Conservation (phyloP, 192 early-diverging fungal genomes). For the Geosiphon pyriformis region DNA sequence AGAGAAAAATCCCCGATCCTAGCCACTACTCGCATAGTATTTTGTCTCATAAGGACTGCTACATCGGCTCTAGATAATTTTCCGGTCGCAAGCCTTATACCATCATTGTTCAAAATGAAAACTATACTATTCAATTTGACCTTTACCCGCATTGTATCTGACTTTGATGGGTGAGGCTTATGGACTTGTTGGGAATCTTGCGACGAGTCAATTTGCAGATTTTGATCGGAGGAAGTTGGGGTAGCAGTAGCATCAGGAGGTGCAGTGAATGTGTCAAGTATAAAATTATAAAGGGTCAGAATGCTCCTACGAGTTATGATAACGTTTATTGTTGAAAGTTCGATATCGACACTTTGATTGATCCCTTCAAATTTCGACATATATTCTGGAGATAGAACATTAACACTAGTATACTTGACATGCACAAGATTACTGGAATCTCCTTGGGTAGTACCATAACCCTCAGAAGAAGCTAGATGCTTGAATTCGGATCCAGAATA, state of each 20-base stretch:
- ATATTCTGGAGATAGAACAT: slow-evolving; percentile 69
- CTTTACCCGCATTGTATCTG: slow-evolving; percentile 69
- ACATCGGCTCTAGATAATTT: slow-evolving; percentile 70
- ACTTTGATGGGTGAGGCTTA: slow-evolving; percentile 20
- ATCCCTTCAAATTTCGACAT: slow-evolving; percentile 66
- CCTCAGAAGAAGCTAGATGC: slow-evolving; percentile 55
- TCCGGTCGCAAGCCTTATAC: slow-evolving; percentile 65
- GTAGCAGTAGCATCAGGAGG: slow-evolving; percentile 25
- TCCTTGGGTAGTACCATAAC: slow-evolving; percentile 29
- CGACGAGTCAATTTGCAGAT: slow-evolving; percentile 8
- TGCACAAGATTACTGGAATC: slow-evolving; percentile 60
- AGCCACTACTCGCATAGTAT: slow-evolving; percentile 57
- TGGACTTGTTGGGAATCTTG: background rate
- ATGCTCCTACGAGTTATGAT: slow-evolving; percentile 83
- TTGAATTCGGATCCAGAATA: slow-evolving; percentile 46
- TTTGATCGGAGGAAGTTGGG: background rate
- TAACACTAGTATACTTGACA: slow-evolving; percentile 68
- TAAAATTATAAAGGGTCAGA: slow-evolving; percentile 77
- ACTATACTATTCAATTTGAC: slow-evolving; percentile 72
- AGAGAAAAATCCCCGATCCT: slow-evolving; percentile 68
- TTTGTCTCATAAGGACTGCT: slow-evolving; percentile 53
- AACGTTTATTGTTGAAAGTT: slow-evolving; percentile 70
- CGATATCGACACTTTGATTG: slow-evolving; percentile 76
- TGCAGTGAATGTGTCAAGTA: slow-evolving; percentile 65
- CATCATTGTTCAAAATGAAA: slow-evolving; percentile 80